phyloP scores from a whole-genome alignment of 1,284 basidiomycete genomes.

The Peniophora sp. region DNA sequence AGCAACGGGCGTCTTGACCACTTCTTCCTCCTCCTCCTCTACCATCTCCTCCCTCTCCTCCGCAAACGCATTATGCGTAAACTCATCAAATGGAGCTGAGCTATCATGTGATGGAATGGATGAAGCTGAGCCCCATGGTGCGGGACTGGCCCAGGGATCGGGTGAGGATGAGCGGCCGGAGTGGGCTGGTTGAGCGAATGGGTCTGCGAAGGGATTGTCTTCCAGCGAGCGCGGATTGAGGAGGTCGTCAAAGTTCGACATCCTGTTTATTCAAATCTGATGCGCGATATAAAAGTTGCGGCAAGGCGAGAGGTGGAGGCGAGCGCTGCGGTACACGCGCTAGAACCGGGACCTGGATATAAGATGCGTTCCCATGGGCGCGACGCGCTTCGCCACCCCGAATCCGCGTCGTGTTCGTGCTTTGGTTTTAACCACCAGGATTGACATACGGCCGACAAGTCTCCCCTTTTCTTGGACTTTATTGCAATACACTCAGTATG shows the following conservation, averaged over 20 bases:
- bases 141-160: conserved; percentile 53
- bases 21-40: conserved; percentile 20
- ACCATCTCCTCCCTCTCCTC: too few species aligned
- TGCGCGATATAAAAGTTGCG: neutral
- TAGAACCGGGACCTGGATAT: neutral
- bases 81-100: conserved; percentile 17
- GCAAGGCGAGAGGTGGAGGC: neutral
- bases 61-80: conserved; percentile 22
- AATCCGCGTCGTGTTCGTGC: neutral
- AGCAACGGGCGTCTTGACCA: conserved; percentile 14
- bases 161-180: conserved; percentile 50
- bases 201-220: conserved; percentile 72
- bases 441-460: too few species aligned
- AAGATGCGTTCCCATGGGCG: neutral
- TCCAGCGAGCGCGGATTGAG: conserved; percentile 57
- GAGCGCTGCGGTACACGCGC: neutral
- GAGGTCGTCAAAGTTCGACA: conserved; percentile 75
- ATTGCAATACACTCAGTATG: too few species aligned
- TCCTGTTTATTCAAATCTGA: conserved; percentile 17
- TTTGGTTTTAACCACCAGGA: too few species aligned
- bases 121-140: neutral
- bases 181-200: conserved; percentile 45
- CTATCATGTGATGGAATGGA: neutral
- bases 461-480: too few species aligned
- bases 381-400: neutral